phyloP scores from a whole-genome alignment of 345 rosid genomes.

The Aurinia saxatilis region DNA sequence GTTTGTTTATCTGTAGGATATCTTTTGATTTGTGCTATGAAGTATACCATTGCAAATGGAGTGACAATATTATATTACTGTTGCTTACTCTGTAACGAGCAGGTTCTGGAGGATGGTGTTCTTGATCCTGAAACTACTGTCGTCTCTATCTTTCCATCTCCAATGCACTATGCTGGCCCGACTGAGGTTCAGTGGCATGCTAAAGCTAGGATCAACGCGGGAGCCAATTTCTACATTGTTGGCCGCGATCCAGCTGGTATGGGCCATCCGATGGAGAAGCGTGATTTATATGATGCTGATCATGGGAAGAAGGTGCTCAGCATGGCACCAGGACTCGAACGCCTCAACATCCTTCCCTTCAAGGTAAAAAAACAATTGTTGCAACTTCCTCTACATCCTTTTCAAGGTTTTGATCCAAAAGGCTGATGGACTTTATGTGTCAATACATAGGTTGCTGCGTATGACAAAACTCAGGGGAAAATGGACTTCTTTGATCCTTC shows the following conservation, averaged over 20 bases:
- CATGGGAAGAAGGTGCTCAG: conserved; percentile 92
- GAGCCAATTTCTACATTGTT: conserved; percentile 96
- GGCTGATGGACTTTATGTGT: not conserved
- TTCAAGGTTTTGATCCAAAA: no score
- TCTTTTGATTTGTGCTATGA: not conserved
- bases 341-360: conserved; percentile 91
- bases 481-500: conserved; percentile 94
- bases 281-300: conserved; percentile 90
- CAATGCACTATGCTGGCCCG: conserved; percentile 97
- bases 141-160: conserved; percentile 94
- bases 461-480: conserved; percentile 79
- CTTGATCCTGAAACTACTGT: conserved; percentile 97
- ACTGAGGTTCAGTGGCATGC: conserved; percentile 99
- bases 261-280: conserved; percentile 84
- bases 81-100: not conserved
- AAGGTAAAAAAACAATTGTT: conserved; percentile 40
- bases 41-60: not conserved
- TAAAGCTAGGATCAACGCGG: conserved; percentile 93
- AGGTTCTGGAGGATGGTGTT: conserved; percentile 96
- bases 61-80: not conserved
- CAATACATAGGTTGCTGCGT: conserved; percentile 67
- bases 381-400: not conserved
- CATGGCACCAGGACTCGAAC: conserved; percentile 93
- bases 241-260: conserved; percentile 99
- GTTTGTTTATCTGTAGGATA: not conserved